These are phyloP conservation scores for Suillus plorans DNA, from an alignment of 768 basidiomycete species.

Conservation along the genomic window DNA sequence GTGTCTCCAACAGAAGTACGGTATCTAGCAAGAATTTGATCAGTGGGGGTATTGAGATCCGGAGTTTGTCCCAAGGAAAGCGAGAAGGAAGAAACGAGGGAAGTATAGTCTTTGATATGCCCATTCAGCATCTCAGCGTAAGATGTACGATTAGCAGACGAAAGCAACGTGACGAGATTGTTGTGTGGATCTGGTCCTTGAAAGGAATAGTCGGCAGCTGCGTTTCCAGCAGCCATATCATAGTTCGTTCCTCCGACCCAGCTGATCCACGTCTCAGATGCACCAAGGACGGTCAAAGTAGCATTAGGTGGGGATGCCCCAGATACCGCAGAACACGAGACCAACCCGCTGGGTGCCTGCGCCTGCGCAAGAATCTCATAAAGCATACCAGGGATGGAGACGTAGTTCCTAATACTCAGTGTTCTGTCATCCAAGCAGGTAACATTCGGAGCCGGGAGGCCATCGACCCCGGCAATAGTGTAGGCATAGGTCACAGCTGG, in stretches of 20 bases:
- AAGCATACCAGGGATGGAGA: conserved; percentile 57
- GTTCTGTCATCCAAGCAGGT: conserved; percentile 59
- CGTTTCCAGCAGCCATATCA: conserved; percentile 59
- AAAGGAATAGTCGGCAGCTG: conserved; percentile 59
- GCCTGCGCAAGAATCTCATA: conserved; percentile 65
- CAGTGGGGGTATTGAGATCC: conserved; percentile 52
- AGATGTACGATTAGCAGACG: conserved; percentile 20
- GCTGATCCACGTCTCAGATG: conserved; percentile 59
- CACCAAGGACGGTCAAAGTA: conserved; percentile 45
- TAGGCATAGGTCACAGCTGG: conserved; percentile 48
- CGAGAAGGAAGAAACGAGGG: conserved; percentile 46
- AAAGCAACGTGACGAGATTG: conserved; percentile 40
- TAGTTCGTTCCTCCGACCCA: conserved; percentile 80
- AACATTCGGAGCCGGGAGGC: conserved; percentile 55
- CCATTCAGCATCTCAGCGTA: conserved; percentile 43
- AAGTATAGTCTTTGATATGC: conserved; percentile 53
- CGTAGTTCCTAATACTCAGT: conserved; percentile 52
- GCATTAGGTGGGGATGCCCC: conserved; percentile 40
- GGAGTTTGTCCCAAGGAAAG: conserved; percentile 61
- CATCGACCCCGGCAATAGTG: conserved; percentile 42
- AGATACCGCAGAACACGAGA: conserved; percentile 32
- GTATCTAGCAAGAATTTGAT: conserved; percentile 55
- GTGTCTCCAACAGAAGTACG: conserved; percentile 52
- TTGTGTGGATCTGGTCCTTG: conserved; percentile 58
- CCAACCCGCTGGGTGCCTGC: conserved; percentile 30